Evolutionary conservation across 192 early-diverging fungal genomes (phyloP), one percentile per base, ranked within the genome.

Genomic region (Backusella australiensis): DNA sequence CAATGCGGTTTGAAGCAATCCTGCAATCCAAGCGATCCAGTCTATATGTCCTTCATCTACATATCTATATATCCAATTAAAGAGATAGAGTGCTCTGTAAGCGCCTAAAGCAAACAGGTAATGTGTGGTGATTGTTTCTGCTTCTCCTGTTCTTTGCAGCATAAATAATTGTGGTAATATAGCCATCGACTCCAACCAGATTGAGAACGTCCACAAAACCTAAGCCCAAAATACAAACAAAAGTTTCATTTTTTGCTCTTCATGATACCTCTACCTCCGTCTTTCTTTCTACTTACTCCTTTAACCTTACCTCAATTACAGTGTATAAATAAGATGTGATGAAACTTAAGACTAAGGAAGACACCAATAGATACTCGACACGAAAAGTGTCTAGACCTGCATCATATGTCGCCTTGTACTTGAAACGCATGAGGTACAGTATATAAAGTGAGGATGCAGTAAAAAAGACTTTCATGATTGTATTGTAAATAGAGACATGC

Each of bases 121-220:
- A 82, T 99, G 98, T 9, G 96, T 95, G 14, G 97, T 99, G 82
- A 99, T 99, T 14, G 96, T 98, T 81, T 99, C 97, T 12, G 97
- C 97, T 83, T 99, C 97, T 41, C 97, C 96, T 3, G 97, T 98
- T 72, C 96, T 92, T 23, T 93, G 90, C 77, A 99, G 86, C 87
- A 97, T 96, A 87, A 98, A 98, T n/a, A 99, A 90, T 78, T 99
- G 98, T 38, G 98, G 98, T 72, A 99, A 83, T 82, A 99, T 99
- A 7, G 98, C 98, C 0, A 97, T 94, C 2, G 97, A 87, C 82
- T 99, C 98, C 75, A 99, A 87, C 75, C 93, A 99, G 75, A 99
- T 93, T 29, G 97, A 99, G 85, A 99, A 99, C 8, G 96, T 88
- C 98, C 98, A 99, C 6, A 97, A 81, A 49, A 97, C 87, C 93